Percentiles rank a stretch among this genome's conserved stretches.
phyloP scores from a whole-genome alignment of 2,329 filamentous ascomycete genomes.

The Coniochaeta hoffmannii region DNA sequence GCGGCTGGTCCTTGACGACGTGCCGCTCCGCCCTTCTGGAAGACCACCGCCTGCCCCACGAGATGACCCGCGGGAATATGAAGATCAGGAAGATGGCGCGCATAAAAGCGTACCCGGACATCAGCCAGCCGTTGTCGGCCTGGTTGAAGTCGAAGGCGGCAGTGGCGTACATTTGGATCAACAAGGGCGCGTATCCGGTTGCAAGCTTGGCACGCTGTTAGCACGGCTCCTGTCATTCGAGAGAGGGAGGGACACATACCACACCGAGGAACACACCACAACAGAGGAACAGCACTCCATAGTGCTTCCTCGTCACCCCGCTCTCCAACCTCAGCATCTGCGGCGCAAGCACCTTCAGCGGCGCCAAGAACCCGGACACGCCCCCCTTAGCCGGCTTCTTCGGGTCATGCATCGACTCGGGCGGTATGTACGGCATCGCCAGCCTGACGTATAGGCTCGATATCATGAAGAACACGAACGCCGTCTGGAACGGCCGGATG shows the following conservation, averaged over 20 bases:
- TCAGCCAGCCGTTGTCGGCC: slow-evolving; percentile 48
- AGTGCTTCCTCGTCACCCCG: slow-evolving; percentile 46
- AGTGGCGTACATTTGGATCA: slow-evolving; percentile 54
- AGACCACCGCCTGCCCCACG: slow-evolving; percentile 20
- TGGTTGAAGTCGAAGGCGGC: slow-evolving; percentile 47
- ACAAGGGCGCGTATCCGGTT: slow-evolving; percentile 57
- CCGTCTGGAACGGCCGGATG: slow-evolving; percentile 55
- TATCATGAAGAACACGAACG: slow-evolving; percentile 47
- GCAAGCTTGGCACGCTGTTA: slow-evolving; percentile 36
- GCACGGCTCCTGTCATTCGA: not conserved
- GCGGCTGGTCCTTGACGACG: not conserved
- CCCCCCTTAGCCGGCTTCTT: slow-evolving; percentile 25
- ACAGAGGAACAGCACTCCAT: slow-evolving; percentile 57
- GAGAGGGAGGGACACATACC: slow-evolving; percentile 25
- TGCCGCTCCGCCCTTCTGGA: not conserved
- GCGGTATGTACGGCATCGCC: slow-evolving; percentile 42
- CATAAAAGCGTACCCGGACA: slow-evolving; percentile 48
- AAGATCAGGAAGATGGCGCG: slow-evolving; percentile 47
- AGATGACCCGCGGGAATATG: slow-evolving; percentile 46
- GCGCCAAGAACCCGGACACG: slow-evolving; percentile 52
- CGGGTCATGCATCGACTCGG: slow-evolving; percentile 27
- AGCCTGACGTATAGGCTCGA: slow-evolving; percentile 33
- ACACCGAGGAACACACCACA: slow-evolving; percentile 61
- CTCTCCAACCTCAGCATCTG: slow-evolving; percentile 42
- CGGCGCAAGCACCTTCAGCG: slow-evolving; percentile 53